phyloP scores from a whole-genome alignment of 2,329 filamentous ascomycete genomes.

The Dothidotthia symphoricarpi region DNA sequence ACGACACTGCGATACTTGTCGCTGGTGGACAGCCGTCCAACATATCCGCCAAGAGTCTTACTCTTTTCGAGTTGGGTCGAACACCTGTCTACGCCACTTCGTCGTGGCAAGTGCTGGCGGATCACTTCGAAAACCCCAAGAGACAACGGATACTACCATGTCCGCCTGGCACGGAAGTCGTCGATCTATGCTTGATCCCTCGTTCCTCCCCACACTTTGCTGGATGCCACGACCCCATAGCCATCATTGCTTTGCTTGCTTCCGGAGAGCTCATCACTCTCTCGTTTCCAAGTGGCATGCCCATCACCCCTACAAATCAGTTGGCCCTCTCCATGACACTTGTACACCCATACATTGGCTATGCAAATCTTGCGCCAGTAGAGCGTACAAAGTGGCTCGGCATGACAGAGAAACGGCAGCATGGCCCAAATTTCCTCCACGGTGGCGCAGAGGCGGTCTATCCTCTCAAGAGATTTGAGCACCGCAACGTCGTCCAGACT shows the following conservation, averaged over 20 bases:
- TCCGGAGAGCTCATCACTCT: conserved; percentile 88
- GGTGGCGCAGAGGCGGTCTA: conserved; percentile 74
- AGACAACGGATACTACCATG: conserved; percentile 68
- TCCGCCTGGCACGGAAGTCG: conserved; percentile 72
- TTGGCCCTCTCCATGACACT: conserved; percentile 84
- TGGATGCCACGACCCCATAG: conserved; percentile 87
- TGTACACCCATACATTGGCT: conserved; percentile 83
- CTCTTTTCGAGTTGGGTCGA: conserved; percentile 82
- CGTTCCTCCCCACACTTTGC: conserved; percentile 79
- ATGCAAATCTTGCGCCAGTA: conserved; percentile 68
- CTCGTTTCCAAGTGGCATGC: conserved; percentile 88
- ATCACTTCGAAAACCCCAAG: conserved; percentile 76
- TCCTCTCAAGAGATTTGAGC: conserved; percentile 73
- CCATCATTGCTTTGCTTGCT: conserved; percentile 72
- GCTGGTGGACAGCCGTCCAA: conserved; percentile 74
- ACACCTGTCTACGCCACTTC: conserved; percentile 92
- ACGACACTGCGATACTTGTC: conserved; percentile 86
- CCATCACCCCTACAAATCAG: conserved; percentile 89
- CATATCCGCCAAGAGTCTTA: conserved; percentile 70
- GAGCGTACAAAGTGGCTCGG: conserved; percentile 83
- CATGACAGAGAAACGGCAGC: conserved; percentile 78
- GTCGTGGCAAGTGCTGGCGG: conserved; percentile 77
- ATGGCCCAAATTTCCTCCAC: conserved; percentile 73
- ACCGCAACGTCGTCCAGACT: conserved; percentile 79
- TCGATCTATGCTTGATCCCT: conserved; percentile 81